Evolutionary conservation across 2,329 filamentous ascomycete genomes (phyloP), one percentile per base, ranked within the genome.

Genomic region (Calonectria fujianensis): DNA sequence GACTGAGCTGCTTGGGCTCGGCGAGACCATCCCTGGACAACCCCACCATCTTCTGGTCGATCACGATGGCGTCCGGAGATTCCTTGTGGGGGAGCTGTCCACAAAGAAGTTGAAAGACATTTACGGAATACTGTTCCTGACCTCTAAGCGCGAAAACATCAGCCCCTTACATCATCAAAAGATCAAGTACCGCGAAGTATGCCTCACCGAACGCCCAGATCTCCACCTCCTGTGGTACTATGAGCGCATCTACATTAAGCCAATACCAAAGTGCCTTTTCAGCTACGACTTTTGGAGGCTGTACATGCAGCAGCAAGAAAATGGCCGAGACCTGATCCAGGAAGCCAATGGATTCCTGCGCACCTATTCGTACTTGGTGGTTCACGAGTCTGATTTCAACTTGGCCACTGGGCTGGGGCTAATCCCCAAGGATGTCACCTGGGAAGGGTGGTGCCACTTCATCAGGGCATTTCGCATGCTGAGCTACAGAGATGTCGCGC

Each of bases 221-320:
- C 78, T 88, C 31, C 86, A 88, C 69, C 79, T 87, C 4, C 78
- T 86, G 11, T 87, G 85, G 86, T 80, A 83, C 73, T 82, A 84
- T 73, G 77, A 84, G 29, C 75, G 80, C 7, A 85, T 87, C 35
- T 87, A 83, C 76, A 78, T 87, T 79, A 88, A 87, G 72, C 86
- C 86, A 0, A 76, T 88, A 10, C 85, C 86, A 0, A 75, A 75
- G 9, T 86, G 83, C 71, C 82, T 86, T 11, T 81, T 84, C 63
- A 82, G 81, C n/a, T 45, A 75, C 10, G 77, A 77, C 1, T 85
- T 87, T 69, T 85, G 83, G 84, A 54, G 65, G 4, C 83, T 78
- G 69, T 69, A 82, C 57, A 48, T 76, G 20, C 27, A 45, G 29
- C 54, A 61, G 8, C 20, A 51, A 18, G 45, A 27, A 16, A 31